A percentile compares a stretch with the other conserved stretches of the same genome.
Evolutionary conservation across 2,329 filamentous ascomycete genomes (phyloP).

Genomic region (Colletotrichum limetticola): DNA sequence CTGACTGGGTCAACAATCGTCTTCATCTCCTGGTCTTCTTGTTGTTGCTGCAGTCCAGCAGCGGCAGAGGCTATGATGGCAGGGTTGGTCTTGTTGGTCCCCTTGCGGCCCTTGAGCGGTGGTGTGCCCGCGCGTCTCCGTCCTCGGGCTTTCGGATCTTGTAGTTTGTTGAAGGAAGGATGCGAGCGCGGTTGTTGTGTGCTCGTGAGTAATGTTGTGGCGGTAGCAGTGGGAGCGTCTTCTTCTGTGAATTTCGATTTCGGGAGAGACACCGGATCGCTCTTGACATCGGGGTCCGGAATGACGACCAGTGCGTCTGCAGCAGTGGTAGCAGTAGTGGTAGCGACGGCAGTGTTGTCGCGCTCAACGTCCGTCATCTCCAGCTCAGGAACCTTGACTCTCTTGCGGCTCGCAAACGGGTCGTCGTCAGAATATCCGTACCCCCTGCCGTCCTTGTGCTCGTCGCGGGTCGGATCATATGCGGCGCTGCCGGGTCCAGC

Average conservation of each 20-base stretch:
- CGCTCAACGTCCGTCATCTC: conserved; percentile 43
- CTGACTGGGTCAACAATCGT: conserved; percentile 62
- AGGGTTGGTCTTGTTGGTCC: neutral
- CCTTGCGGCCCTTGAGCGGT: conserved; percentile 40
- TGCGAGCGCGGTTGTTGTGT: conserved; percentile 45
- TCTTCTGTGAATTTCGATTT: neutral
- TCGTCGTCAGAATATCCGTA: conserved; percentile 42
- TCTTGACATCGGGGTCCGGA: conserved; percentile 29
- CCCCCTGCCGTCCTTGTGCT: conserved; percentile 38
- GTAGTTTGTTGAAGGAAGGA: conserved; percentile 51
- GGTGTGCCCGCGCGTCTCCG: conserved; percentile 51
- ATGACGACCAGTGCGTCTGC: conserved; percentile 27
- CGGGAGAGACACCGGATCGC: conserved; percentile 5
- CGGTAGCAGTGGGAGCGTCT: conserved; percentile 23
- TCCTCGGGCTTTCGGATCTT: conserved; percentile 51
- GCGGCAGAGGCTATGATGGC: neutral
- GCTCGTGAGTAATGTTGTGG: neutral
- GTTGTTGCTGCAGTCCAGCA: conserved; percentile 14
- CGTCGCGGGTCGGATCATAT: conserved; percentile 35
- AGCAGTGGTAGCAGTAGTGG: neutral
- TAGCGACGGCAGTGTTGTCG: neutral
- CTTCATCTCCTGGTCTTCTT: conserved; percentile 45
- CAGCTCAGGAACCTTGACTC: conserved; percentile 47
- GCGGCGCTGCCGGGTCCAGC: no score
- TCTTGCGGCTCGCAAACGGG: conserved; percentile 47